Evolutionary conservation across 345 rosid species (phyloP).

Genomic region (Citrus inodora): DNA sequence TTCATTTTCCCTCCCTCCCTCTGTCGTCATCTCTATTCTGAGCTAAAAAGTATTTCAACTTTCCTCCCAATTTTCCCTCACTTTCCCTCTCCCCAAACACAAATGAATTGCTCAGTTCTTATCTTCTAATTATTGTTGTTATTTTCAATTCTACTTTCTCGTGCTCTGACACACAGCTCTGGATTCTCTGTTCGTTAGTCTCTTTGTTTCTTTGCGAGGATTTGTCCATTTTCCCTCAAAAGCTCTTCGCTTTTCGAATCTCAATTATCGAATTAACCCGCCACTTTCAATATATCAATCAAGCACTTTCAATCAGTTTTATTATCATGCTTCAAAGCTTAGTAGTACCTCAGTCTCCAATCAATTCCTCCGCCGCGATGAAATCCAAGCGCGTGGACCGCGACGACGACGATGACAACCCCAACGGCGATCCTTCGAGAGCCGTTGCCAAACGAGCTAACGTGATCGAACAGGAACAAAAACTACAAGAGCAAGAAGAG

Average conservation of each 20-base stretch:
- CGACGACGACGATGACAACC: conserved; percentile 22
- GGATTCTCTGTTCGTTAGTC: conserved; percentile 4
- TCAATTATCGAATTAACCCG: neutral
- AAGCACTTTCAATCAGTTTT: neutral
- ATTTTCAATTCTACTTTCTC: neutral
- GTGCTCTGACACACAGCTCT: conserved; percentile 28
- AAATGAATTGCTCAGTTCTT: neutral
- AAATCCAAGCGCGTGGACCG: conserved; percentile 53
- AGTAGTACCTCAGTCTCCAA: conserved; percentile 41
- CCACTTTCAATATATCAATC: neutral
- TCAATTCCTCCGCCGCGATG: conserved; percentile 46
- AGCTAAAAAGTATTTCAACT: conserved; percentile 14
- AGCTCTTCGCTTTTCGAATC: conserved; percentile 39
- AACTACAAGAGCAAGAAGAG: conserved; percentile 10
- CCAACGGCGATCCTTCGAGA: conserved; percentile 36
- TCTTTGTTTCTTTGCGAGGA: conserved; percentile 20
- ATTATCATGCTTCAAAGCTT: conserved; percentile 64
- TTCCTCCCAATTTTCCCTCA: conserved; percentile 21
- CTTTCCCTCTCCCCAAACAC: conserved; percentile 27
- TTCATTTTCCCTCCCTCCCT: conserved; percentile 1
- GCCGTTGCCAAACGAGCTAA: conserved; percentile 40
- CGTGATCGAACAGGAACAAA: conserved; percentile 16
- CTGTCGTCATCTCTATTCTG: neutral
- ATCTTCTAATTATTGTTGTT: neutral
- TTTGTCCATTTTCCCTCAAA: conserved; percentile 42